Conservation (phyloP, 2,329 filamentous ascomycete species). For the Aspergillus pseudoviridinutans region DNA sequence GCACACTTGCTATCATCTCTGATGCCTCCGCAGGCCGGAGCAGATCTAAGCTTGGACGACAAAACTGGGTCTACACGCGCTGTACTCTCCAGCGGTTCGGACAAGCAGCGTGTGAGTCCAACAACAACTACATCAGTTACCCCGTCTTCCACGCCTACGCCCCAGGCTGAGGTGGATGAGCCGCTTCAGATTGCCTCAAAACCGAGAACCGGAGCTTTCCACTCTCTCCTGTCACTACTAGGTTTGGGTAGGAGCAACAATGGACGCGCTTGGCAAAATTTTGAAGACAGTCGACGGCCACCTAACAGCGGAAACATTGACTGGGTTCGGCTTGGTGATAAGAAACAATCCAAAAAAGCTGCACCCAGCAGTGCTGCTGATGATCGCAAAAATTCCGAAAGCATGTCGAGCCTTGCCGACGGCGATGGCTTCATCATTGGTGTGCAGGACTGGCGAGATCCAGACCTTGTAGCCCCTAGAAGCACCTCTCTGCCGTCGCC, state of each 20-base stretch:
- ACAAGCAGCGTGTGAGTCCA: constrained; percentile 17
- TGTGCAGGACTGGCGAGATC: constrained; percentile 83
- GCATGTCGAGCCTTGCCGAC: constrained; percentile 27
- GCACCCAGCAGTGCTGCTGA: constrained; percentile 7
- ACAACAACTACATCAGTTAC: constrained; percentile 28
- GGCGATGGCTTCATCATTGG: constrained; percentile 72
- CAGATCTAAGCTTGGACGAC: constrained; percentile 59
- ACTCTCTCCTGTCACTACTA: constrained; percentile 42
- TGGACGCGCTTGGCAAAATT: constrained; percentile 17
- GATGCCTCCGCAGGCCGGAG: constrained; percentile 65
- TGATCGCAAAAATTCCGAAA: constrained; percentile 19
- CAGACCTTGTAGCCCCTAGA: constrained; percentile 59
- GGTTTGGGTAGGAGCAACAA: constrained; percentile 34
- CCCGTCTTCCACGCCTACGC: constrained; percentile 32
- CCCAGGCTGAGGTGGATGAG: constrained; percentile 15
- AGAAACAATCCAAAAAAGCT: constrained; percentile 28
- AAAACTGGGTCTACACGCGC: constrained; percentile 51
- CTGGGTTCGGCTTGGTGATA: constrained; percentile 63
- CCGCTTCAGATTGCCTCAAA: constrained; percentile 13
- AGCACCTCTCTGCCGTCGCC: constrained; percentile 20
- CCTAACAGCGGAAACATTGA: constrained; percentile 70
- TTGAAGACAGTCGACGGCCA: constrained; percentile 57
- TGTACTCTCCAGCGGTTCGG: constrained; percentile 19
- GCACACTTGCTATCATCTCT: constrained; percentile 88
- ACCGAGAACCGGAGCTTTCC: constrained; percentile 35